Percentiles rank a stretch among this genome's conserved stretches.
Evolutionary conservation across 1,284 basidiomycete genomes (phyloP).

Genomic region (Cutaneotrichosporon sp.): DNA sequence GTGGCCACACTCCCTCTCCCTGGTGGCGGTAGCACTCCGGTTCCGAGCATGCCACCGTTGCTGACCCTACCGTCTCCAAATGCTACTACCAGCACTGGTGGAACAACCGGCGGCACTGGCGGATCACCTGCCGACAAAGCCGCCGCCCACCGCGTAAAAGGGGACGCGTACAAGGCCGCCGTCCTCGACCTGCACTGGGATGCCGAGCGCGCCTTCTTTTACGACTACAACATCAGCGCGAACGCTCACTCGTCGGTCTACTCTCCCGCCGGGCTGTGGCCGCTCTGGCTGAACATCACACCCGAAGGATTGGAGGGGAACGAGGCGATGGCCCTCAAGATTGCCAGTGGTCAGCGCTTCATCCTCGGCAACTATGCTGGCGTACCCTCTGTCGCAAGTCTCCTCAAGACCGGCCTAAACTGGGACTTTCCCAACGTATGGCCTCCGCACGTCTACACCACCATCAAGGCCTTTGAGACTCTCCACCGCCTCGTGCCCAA

Average conservation of each 20-base stretch:
- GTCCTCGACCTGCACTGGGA: slow-evolving; percentile 89
- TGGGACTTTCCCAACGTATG: slow-evolving; percentile 60
- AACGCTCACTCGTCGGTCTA: slow-evolving; percentile 66
- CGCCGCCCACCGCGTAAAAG: slow-evolving; percentile 61
- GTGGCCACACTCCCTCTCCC: background rate
- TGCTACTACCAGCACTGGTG: slow-evolving; percentile 20
- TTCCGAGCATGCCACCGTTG: background rate
- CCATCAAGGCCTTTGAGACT: slow-evolving; percentile 69
- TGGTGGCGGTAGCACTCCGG: background rate
- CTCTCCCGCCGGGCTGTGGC: slow-evolving; percentile 74
- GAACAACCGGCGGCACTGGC: background rate
- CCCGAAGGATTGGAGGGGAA: slow-evolving; percentile 67
- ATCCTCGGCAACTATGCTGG: slow-evolving; percentile 82
- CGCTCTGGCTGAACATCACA: slow-evolving; percentile 81
- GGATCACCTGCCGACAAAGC: slow-evolving; percentile 37
- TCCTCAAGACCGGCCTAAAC: slow-evolving; percentile 74
- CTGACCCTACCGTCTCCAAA: too few relatives aligned
- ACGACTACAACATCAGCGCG: slow-evolving; percentile 64
- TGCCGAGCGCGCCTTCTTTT: slow-evolving; percentile 73
- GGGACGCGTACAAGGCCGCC: slow-evolving; percentile 62
- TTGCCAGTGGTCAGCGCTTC: slow-evolving; percentile 71
- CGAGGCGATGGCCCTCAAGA: slow-evolving; percentile 62
- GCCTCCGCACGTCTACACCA: slow-evolving; percentile 84
- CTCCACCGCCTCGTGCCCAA: slow-evolving; percentile 33
- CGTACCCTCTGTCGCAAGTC: slow-evolving; percentile 64